Conservation (phyloP, 345 rosid species). For the Orychophragmus violaceus region DNA sequence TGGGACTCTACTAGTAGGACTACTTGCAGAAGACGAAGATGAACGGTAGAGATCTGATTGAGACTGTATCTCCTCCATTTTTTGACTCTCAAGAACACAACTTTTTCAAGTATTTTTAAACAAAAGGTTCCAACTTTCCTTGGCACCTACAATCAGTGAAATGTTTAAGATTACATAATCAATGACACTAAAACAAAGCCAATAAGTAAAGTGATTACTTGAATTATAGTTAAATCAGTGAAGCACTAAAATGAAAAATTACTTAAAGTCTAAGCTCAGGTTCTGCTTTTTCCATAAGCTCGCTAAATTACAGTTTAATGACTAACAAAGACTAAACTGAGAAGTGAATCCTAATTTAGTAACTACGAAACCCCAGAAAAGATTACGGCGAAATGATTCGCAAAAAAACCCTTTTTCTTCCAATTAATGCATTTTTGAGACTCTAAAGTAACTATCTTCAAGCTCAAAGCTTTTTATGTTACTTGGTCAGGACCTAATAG, state of each 20-base stretch:
- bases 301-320: slow-evolving; percentile 7
- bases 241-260: background rate
- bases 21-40: slow-evolving; percentile 94
- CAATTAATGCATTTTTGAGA: no score
- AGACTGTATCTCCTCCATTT: slow-evolving; percentile 96
- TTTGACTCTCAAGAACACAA: slow-evolving; percentile 17
- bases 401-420: background rate
- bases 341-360: slow-evolving; percentile 14
- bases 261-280: background rate
- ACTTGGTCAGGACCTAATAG: slow-evolving; percentile 16
- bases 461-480: slow-evolving; percentile 2
- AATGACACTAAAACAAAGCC: background rate
- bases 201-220: background rate
- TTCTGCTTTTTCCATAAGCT: slow-evolving; percentile 16
- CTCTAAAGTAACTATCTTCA: no score
- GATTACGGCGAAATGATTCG: background rate
- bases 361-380: background rate
- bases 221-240: background rate
- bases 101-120: background rate
- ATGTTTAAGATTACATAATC: background rate
- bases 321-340: background rate
- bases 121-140: background rate
- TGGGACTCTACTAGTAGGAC: slow-evolving; percentile 94
- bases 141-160: background rate
- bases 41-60: slow-evolving; percentile 93